A percentile compares a stretch with the other conserved stretches of the same genome.
Conservation (phyloP, 2,329 filamentous ascomycete species). For the Curvularia hawaiiensis region DNA sequence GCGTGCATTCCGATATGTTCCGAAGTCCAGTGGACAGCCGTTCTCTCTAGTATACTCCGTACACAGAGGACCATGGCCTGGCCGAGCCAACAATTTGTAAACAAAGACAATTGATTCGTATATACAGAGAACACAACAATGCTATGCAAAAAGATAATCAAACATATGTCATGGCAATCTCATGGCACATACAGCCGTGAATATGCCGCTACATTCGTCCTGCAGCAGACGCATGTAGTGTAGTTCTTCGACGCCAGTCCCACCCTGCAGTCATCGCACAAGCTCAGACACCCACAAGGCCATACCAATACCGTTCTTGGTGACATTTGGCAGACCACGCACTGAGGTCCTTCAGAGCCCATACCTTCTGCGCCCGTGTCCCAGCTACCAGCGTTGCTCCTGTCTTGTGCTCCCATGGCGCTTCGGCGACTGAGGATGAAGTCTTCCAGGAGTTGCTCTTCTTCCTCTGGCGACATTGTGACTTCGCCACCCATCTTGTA, state of each 20-base stretch:
- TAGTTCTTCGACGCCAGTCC: slow-evolving; percentile 97
- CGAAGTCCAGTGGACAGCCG: slow-evolving; percentile 1
- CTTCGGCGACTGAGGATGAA: slow-evolving; percentile 62
- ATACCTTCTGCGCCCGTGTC: slow-evolving; percentile 73
- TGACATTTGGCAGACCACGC: slow-evolving; percentile 90
- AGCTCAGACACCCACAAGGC: slow-evolving; percentile 92
- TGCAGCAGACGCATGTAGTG: slow-evolving; percentile 92
- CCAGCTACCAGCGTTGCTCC: slow-evolving; percentile 58
- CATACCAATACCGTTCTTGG: slow-evolving; percentile 90
- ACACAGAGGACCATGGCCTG: neutral
- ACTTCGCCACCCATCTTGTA: slow-evolving; percentile 31
- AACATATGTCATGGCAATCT: neutral
- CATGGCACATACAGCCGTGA: slow-evolving; percentile 88
- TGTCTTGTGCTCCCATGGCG: slow-evolving; percentile 41
- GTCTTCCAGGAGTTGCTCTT: slow-evolving; percentile 63
- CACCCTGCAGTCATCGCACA: slow-evolving; percentile 94
- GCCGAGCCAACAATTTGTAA: neutral
- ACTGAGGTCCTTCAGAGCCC: slow-evolving; percentile 77
- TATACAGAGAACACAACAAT: slow-evolving; percentile 3
- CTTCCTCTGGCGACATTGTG: slow-evolving; percentile 54
- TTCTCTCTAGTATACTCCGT: neutral
- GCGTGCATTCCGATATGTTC: slow-evolving; percentile 7
- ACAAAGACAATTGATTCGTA: slow-evolving; percentile 1
- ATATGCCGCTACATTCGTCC: slow-evolving; percentile 86
- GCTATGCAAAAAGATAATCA: neutral